Evolutionary conservation across 352 stramenopile species (phyloP).

Genomic region (Phytophthora sp.): DNA sequence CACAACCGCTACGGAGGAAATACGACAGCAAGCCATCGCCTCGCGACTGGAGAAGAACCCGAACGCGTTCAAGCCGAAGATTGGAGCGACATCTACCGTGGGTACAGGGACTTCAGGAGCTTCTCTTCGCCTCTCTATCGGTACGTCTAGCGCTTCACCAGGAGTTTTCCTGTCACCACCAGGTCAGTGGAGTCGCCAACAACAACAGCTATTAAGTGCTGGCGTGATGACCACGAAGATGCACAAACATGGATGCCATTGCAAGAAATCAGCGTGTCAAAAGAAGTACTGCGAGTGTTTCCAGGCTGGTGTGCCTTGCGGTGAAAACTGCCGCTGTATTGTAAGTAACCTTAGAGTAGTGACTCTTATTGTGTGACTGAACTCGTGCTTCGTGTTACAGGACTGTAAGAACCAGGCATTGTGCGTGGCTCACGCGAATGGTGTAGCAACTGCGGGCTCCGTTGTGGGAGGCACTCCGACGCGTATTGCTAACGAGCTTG

Average conservation of each 20-base stretch:
- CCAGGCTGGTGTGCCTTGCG: constrained; percentile 88
- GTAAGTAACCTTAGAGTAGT: constrained; percentile 42
- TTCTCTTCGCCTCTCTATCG: constrained; percentile 21
- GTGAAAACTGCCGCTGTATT: constrained; percentile 91
- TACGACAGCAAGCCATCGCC: constrained; percentile 87
- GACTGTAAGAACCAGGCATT: constrained; percentile 84
- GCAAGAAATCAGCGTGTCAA: constrained; percentile 96
- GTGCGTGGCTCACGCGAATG: constrained; percentile 47
- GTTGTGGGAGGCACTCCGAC: constrained; percentile 24
- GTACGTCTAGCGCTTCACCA: constrained; percentile 14
- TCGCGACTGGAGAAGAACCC: constrained; percentile 94
- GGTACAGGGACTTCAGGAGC: constrained; percentile 15
- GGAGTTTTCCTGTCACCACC: constrained; percentile 37
- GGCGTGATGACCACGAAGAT: constrained; percentile 59
- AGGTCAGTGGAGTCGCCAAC: constrained; percentile 11
- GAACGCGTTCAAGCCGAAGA: constrained; percentile 96
- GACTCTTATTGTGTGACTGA: background rate
- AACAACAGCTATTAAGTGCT: constrained; percentile 29
- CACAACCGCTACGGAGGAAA: constrained; percentile 65
- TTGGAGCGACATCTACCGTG: constrained; percentile 56
- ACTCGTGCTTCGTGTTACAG: constrained; percentile 26
- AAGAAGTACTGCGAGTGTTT: constrained; percentile 99
- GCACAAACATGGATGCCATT: constrained; percentile 97
- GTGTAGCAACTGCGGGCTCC: constrained; percentile 28
- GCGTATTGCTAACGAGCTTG: constrained; percentile 42